Conservation (phyloP, 139 green algal species). For the Micractinium conductrix region DNA sequence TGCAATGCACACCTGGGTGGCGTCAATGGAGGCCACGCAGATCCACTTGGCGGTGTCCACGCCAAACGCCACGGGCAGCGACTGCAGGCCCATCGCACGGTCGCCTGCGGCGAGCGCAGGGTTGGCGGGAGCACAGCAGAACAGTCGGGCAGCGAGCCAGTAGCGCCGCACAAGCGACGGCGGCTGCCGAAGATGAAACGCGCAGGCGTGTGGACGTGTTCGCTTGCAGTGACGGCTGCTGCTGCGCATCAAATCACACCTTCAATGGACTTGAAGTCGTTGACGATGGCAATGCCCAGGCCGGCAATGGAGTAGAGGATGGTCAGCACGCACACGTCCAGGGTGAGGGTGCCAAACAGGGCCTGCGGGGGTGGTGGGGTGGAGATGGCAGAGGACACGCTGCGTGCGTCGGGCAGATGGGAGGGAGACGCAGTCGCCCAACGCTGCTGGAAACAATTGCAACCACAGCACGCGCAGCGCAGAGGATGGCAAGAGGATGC, state of each 20-base stretch:
- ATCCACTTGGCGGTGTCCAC: constrained; percentile 99
- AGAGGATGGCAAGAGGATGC: not conserved
- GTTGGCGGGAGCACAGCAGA: no score
- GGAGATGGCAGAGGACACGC: no score
- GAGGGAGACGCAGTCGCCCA: no score
- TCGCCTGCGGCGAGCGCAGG: constrained; percentile 46
- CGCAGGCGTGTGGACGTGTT: no score
- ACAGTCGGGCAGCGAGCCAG: no score
- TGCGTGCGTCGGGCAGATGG: not conserved
- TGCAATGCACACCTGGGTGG: constrained; percentile 95
- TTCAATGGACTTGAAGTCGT: constrained; percentile 99
- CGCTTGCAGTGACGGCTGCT: not conserved
- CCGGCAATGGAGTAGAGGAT: constrained; percentile 97
- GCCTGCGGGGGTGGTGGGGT: constrained; percentile 60
- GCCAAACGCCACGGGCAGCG: constrained; percentile 96
- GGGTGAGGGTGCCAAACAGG: constrained; percentile 92
- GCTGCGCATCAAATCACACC: constrained; percentile 83
- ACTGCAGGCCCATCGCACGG: constrained; percentile 85
- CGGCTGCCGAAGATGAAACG: no score
- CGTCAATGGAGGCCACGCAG: constrained; percentile 93
- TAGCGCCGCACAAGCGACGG: no score
- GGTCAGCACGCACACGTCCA: constrained; percentile 95
- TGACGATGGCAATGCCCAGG: constrained; percentile 99
- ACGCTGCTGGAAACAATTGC: no score
- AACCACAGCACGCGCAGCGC: no score